Base-by-base conservation (phyloP, 225 moss, liverwort and hornwort genomes). In the Rhytidiadelphus loreus region DNA sequence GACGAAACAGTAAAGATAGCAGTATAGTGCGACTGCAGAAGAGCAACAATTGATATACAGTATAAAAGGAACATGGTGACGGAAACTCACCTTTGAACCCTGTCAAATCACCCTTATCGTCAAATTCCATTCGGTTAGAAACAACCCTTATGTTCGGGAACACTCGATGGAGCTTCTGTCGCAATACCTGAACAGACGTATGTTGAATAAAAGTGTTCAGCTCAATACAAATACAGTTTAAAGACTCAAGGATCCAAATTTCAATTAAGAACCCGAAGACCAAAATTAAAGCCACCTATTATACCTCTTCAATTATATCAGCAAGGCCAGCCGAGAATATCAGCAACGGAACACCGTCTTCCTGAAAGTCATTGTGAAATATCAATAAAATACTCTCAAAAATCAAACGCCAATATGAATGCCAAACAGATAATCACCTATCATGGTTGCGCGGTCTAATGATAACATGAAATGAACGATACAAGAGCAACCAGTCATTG, bases 301-400 rank as follows among this genome's bases (percentile, higher is more conserved):
- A 24, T 87, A 95, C 96, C 95, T 96, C 96, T 88, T 96, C 95
- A 79, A 96, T 96, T 52, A 96, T 96, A 89, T 96, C 95, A 12
- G 96, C 96, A 84, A 96, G 95, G 28, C 96, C 96, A 80, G 95
- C 96, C 82, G 95, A 96, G 68, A 96, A 96, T 82, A 96, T 96
- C 57, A 96, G 90, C 91, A 95, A 74, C 39, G 96, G 96, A 63
- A 96, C 95, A 73, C 91, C 92, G 44, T 94, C 94, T 71, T 88
- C 90, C 96, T 96, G 93, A 18, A 74, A 81, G 65, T 33, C 85
- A 87, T 82, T 13, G 35, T 3, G 13, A 63, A 43, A 50, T 61
- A 72, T 65, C 56, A 85, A 60, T 16, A 21, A 78, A 37, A 73
- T 22, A 63, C 55, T 12, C 20, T 22, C 37, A 48, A 41, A 32